These are phyloP conservation scores for Paecilomyces sp. DNA, from an alignment of 2,329 filamentous ascomycete genomes.

Conservation along the genomic window DNA sequence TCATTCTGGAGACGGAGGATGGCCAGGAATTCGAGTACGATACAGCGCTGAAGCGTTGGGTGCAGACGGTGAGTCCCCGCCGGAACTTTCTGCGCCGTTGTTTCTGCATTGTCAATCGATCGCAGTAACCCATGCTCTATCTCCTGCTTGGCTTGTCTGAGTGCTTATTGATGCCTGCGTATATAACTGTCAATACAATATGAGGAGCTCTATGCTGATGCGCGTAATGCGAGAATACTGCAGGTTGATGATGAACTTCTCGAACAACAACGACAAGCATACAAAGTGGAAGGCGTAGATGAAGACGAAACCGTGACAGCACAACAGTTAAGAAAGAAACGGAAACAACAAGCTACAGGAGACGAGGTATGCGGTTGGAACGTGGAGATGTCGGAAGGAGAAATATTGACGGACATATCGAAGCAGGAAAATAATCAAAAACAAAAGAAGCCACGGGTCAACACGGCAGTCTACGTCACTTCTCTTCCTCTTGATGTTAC, in stretches of 20 bases:
- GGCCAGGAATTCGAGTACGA: slow-evolving; percentile 83
- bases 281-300: slow-evolving; percentile 54
- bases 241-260: slow-evolving; percentile 55
- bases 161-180: not conserved
- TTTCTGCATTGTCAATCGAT: slow-evolving; percentile 6
- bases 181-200: not conserved
- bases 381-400: not conserved
- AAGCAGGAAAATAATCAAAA: slow-evolving; percentile 25
- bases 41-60: slow-evolving; percentile 63
- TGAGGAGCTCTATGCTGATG: slow-evolving; percentile 22
- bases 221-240: slow-evolving; percentile 13
- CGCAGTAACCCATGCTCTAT: slow-evolving; percentile 8
- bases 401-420: not conserved
- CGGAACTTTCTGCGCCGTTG: slow-evolving; percentile 9
- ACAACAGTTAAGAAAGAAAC: slow-evolving; percentile 45
- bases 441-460: slow-evolving; percentile 49
- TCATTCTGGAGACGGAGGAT: slow-evolving; percentile 75
- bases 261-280: slow-evolving; percentile 55
- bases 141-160: not conserved
- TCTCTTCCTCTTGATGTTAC: slow-evolving; percentile 75
- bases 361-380: slow-evolving; percentile 39
- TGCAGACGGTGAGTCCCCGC: slow-evolving; percentile 50
- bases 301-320: slow-evolving; percentile 42
- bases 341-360: slow-evolving; percentile 44
- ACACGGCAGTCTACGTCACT: slow-evolving; percentile 89